These are phyloP conservation scores for Lupinus albus DNA, from an alignment of 306 rosid genomes.

Conservation along the genomic window DNA sequence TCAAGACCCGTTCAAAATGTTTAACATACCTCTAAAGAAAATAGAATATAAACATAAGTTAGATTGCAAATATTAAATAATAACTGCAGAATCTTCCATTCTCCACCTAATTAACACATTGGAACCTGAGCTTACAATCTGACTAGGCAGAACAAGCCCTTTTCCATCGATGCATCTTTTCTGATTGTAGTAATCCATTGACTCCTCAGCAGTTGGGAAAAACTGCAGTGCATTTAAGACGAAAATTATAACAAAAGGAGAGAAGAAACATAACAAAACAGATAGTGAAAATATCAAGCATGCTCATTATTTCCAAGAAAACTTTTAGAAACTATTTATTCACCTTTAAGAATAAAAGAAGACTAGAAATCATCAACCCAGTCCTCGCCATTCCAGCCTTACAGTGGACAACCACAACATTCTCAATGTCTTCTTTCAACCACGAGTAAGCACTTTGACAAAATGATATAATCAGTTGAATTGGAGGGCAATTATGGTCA, in stretches of 20 bases:
- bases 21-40: slow-evolving; percentile 81
- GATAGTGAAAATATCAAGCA: slow-evolving; percentile 24
- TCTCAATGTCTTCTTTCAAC: slow-evolving; percentile 96
- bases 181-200: slow-evolving; percentile 94
- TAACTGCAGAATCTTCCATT: slow-evolving; percentile 29
- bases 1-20: slow-evolving; percentile 83
- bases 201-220: slow-evolving; percentile 96
- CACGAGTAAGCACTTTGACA: slow-evolving; percentile 97
- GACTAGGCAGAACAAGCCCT: slow-evolving; percentile 95
- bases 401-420: slow-evolving; percentile 98
- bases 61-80: slow-evolving; percentile 16
- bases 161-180: slow-evolving; percentile 95
- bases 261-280: slow-evolving; percentile 22
- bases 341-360: slow-evolving; percentile 88
- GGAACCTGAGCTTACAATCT: slow-evolving; percentile 74
- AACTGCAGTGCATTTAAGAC: slow-evolving; percentile 60
- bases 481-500: slow-evolving; percentile 94
- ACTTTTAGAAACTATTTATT: slow-evolving; percentile 34
- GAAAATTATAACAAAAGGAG: slow-evolving; percentile 18
- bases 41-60: slow-evolving; percentile 30
- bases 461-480: slow-evolving; percentile 77
- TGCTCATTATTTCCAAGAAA: slow-evolving; percentile 32
- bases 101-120: slow-evolving; percentile 29
- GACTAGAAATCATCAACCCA: slow-evolving; percentile 98
- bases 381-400: slow-evolving; percentile 99